Percentiles rank a stretch among this genome's conserved stretches.
phyloP scores from a whole-genome alignment of 1,139 yeast species.

The Zygoascus sp. region DNA sequence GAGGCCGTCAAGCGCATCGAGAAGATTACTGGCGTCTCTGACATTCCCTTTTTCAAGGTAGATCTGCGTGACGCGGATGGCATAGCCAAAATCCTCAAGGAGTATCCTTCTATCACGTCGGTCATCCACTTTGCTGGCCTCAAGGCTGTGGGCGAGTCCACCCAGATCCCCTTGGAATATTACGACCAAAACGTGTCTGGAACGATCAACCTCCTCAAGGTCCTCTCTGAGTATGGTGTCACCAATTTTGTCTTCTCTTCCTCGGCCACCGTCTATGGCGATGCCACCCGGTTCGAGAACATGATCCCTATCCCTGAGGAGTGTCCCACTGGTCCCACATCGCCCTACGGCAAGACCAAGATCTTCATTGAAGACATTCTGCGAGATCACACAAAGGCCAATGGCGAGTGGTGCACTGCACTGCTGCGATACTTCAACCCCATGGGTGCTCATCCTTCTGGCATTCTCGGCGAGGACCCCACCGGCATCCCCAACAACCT shows the following conservation, averaged over 20 bases:
- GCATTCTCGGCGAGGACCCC: conserved; percentile 76
- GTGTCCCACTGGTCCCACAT: conserved; percentile 72
- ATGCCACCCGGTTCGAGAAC: conserved; percentile 65
- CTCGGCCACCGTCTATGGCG: conserved; percentile 83
- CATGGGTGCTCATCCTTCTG: conserved; percentile 82
- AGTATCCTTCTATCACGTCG: conserved; percentile 48
- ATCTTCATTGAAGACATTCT: conserved; percentile 59
- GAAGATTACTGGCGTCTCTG: conserved; percentile 43
- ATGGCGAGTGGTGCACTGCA: conserved; percentile 55
- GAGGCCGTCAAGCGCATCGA: conserved; percentile 68
- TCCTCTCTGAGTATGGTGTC: conserved; percentile 46
- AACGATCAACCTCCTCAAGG: conserved; percentile 54
- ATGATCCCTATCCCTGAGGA: conserved; percentile 79
- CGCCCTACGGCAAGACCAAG: conserved; percentile 77
- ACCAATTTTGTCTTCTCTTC: conserved; percentile 68
- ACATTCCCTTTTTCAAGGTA: conserved; percentile 54
- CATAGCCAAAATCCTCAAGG: conserved; percentile 46
- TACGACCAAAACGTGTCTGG: conserved; percentile 69
- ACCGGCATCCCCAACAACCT: conserved; percentile 72
- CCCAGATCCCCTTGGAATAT: conserved; percentile 63
- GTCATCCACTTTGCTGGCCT: conserved; percentile 84
- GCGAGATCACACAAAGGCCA: conserved; percentile 51
- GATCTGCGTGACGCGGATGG: conserved; percentile 54
- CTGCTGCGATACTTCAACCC: conserved; percentile 76
- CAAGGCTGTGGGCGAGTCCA: conserved; percentile 83